Conservation (phyloP, 2,329 filamentous ascomycete species). For the Fusarium sp. region DNA sequence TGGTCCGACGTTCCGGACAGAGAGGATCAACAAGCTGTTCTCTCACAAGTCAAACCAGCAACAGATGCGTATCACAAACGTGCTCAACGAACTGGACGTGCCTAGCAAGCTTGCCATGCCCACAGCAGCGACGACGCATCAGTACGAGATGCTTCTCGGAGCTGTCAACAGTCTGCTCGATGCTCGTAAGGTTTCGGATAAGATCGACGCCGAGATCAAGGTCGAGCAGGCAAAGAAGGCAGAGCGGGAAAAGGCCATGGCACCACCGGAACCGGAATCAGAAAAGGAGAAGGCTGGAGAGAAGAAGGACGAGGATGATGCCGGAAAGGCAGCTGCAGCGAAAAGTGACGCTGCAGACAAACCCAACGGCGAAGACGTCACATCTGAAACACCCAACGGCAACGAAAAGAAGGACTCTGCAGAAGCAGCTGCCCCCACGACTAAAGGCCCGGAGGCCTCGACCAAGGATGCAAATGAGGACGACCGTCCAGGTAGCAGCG, state of each 20-base stretch:
- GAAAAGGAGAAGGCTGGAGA: constrained; percentile 32
- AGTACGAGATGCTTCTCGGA: constrained; percentile 78
- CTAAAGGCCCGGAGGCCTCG: constrained; percentile 19
- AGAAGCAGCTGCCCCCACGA: constrained; percentile 17
- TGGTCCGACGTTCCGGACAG: constrained; percentile 90
- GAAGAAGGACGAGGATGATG: constrained; percentile 20
- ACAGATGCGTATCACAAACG: constrained; percentile 79
- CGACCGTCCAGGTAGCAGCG: constrained; percentile 53
- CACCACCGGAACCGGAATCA: constrained; percentile 21
- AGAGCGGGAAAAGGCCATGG: constrained; percentile 59
- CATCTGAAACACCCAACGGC: constrained; percentile 13
- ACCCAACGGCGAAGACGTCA: constrained; percentile 13
- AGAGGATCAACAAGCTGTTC: constrained; percentile 82
- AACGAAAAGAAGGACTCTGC: constrained; percentile 33
- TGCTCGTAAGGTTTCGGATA: constrained; percentile 79
- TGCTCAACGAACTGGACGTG: constrained; percentile 78
- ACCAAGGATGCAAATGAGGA: constrained; percentile 36
- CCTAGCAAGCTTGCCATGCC: constrained; percentile 78
- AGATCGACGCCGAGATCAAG: constrained; percentile 78
- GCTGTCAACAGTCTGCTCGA: constrained; percentile 78
- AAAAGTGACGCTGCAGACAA: constrained; percentile 17
- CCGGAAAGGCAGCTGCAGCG: constrained; percentile 21
- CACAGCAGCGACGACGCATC: constrained; percentile 76
- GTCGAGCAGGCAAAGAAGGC: constrained; percentile 68
- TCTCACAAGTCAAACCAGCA: constrained; percentile 82